These are phyloP conservation scores for Polyplosphaeria fusca DNA, from an alignment of 495 filamentous ascomycete genomes.

Conservation along the genomic window DNA sequence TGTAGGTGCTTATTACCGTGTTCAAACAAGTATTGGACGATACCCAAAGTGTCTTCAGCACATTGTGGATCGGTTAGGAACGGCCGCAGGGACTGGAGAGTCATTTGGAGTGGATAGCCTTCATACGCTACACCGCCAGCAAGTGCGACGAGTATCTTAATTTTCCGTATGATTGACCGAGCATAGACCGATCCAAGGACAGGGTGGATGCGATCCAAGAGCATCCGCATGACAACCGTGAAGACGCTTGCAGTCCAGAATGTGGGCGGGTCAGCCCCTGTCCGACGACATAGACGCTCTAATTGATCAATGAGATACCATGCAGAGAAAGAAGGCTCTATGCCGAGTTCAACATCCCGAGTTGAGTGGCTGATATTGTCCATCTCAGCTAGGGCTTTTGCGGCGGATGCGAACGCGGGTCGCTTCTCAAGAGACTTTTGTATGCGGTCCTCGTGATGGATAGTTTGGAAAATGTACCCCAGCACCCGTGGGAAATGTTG, in stretches of 20 bases:
- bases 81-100: constrained; percentile 72
- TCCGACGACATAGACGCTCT: constrained; percentile 68
- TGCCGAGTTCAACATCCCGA: constrained; percentile 61
- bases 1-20: constrained; percentile 62
- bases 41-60: constrained; percentile 85
- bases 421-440: constrained; percentile 70
- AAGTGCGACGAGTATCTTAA: constrained; percentile 75
- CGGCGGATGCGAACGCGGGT: constrained; percentile 54
- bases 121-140: constrained; percentile 65
- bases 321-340: constrained; percentile 81
- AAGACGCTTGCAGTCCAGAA: constrained; percentile 78
- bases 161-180: constrained; percentile 79
- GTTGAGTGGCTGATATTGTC: constrained; percentile 59
- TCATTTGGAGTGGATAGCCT: constrained; percentile 89
- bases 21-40: constrained; percentile 79
- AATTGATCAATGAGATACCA: constrained; percentile 72
- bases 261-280: constrained; percentile 56
- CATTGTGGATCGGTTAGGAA: constrained; percentile 80
- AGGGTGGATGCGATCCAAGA: constrained; percentile 79
- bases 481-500: constrained; percentile 73
- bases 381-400: constrained; percentile 64
- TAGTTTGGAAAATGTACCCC: constrained; percentile 62
- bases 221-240: constrained; percentile 68
- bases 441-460: constrained; percentile 72
- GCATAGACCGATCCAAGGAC: constrained; percentile 83